Evolutionary conservation across 208 protist genomes (phyloP), one percentile per base, ranked within the genome.

Genomic region (Trichomonas vaginalis): DNA sequence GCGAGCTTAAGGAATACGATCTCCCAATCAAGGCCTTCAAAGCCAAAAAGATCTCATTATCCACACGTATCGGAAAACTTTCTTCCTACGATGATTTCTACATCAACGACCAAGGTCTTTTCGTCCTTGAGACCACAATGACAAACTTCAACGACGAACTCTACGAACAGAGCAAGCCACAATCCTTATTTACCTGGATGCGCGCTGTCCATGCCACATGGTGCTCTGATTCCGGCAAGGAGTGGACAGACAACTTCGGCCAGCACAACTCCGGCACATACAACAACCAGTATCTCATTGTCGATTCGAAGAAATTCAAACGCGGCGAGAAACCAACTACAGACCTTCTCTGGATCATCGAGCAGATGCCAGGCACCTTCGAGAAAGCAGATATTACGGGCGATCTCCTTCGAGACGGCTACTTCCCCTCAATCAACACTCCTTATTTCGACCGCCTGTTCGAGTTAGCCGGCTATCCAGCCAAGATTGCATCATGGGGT

Each of bases 21-120:
- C 23, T 92, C 51, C 86, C 40, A 51, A 48, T 92, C 15, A 15
- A 17, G 0, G 42, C 35, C n/a, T 92, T 92, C 27, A 92, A 92
- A 47, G 23, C 86, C 21, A 40, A 92, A 15, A 42, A 45, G 27
- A 51, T 92, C 32, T 51, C 45, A 56, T 51, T 92, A 45, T 42
- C n/a, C 21, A 92, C 86, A 51, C 40, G 86, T 48, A 92, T 92
- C 51, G 98, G 97, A 9, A 82, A 97, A 35, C 61, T 98, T 21
- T 96, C 97, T 62, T 97, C 96, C 39, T 96, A 98, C 27, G 98
- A 98, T 97, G 98, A 98, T 96, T 98, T 98, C 95, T 98, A 98
- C 96, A 96, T 98, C 82, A 97, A 98, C 17, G 95, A 97, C 80
- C 95, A 56, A 23, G 95, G 97, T 0, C 97, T 98, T 10, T 96